Evolutionary conservation across 352 stramenopile genomes (phyloP), one percentile per base, ranked within the genome.

Genomic region (Plasmopara halstedii): DNA sequence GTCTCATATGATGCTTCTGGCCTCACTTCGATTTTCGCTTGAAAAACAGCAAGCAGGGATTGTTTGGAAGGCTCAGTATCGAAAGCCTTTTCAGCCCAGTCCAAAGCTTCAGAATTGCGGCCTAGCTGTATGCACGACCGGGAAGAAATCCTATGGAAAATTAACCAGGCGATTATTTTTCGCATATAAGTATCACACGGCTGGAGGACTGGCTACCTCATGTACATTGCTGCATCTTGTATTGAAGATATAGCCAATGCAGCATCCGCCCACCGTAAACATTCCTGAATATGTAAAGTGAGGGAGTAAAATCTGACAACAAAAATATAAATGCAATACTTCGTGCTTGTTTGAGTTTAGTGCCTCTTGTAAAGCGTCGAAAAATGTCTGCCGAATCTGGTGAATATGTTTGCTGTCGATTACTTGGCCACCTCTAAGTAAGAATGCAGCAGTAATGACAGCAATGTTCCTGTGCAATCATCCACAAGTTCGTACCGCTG

Each of bases 41-140:
- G 67, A 35, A 89, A 79, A 19, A 79, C 15, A n/a, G 48, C 52
- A 43, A 83, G 74, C 0, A 87, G 29, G 6, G 73, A 90, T 41
- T 73, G 65, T 34, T 85, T 87, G 1, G 71, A 80, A 23, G 53
- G 38, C 20, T 88, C 73, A n/a, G 38, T 34, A n/a, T 25, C 27
- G 31, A 69, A 51, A 31, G 79, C 79, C 46, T 81, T 60, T 22
- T 70, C 27, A 9, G 75, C 73, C 64, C 56, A 84, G 5, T 62
- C 47, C 4, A 48, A 35, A 20, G 70, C 75, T 39, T 67, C 58
- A 21, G 48, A 36, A 25, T 37, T 15, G 5, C 45, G 54, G 7
- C 55, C 58, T n/a, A 82, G 32, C 22, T 77, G 63, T 7, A 85
- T 45, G 18, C 35, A 64, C 22, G 58, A 66, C 32, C 61, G 42